These are phyloP conservation scores for Termitomyces sp. DNA, from an alignment of 768 basidiomycete genomes.

Conservation along the genomic window DNA sequence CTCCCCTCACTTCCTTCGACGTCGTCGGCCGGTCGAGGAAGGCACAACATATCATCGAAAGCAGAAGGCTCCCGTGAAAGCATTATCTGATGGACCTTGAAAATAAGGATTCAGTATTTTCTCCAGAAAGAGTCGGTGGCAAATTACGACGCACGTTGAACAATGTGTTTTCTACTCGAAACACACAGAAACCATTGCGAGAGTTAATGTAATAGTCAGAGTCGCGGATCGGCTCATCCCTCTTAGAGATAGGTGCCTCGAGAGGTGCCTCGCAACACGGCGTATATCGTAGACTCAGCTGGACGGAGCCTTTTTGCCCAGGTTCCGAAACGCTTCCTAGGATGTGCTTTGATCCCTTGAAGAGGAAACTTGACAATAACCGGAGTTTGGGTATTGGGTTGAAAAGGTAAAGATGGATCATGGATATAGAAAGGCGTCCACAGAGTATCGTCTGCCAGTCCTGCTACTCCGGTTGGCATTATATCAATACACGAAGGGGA, in stretches of 20 bases:
- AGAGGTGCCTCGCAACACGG: slow-evolving; percentile 6
- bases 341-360: slow-evolving; percentile 29
- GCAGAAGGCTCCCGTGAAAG: slow-evolving; percentile 38
- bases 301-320: slow-evolving; percentile 6
- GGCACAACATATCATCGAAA: slow-evolving; percentile 38
- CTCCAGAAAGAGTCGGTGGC: neutral
- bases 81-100: slow-evolving; percentile 42
- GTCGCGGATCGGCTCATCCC: slow-evolving; percentile 23
- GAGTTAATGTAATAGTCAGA: slow-evolving; percentile 28
- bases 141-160: slow-evolving; percentile 50
- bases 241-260: neutral
- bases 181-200: slow-evolving; percentile 52
- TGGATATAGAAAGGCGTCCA: slow-evolving; percentile 16
- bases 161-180: slow-evolving; percentile 55
- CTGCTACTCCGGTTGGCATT: slow-evolving; percentile 7
- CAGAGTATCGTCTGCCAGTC: slow-evolving; percentile 13
- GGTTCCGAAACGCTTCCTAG: slow-evolving; percentile 15
- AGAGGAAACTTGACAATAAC: slow-evolving; percentile 25
- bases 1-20: slow-evolving; percentile 26
- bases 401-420: slow-evolving; percentile 35
- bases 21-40: slow-evolving; percentile 23
- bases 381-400: slow-evolving; percentile 34
- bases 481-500: slow-evolving; percentile 23
- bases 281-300: slow-evolving; percentile 13
- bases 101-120: neutral